Evolutionary conservation across 2,329 filamentous ascomycete genomes (phyloP).

Genomic region (Pseudogymnoascus sp.): DNA sequence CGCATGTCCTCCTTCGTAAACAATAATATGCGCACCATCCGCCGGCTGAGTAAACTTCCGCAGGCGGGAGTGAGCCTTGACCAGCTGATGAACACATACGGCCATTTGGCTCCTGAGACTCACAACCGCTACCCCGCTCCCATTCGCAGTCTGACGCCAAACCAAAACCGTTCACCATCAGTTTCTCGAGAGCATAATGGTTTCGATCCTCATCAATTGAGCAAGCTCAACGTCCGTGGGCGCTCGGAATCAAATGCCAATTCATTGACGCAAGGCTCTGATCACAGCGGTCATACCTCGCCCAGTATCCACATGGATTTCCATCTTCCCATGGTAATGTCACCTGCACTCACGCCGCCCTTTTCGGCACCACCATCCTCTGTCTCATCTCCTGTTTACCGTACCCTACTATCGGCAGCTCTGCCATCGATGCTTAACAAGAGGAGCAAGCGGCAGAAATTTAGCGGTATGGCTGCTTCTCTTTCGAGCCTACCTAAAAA

Average conservation of each 20-base stretch:
- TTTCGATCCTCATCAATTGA: conserved; percentile 10
- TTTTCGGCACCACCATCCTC: background rate
- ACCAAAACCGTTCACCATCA: background rate
- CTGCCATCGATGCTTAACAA: conserved; percentile 17
- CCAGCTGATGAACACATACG: conserved; percentile 18
- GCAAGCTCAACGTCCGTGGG: conserved; percentile 11
- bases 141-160: background rate
- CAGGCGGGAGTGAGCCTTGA: conserved; percentile 15
- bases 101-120: background rate
- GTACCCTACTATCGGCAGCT: conserved; percentile 11
- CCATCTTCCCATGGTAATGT: conserved; percentile 2
- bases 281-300: conserved; percentile 9
- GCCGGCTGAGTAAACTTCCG: conserved; percentile 35
- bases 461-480: background rate
- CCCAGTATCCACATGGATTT: conserved; percentile 4
- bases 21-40: conserved; percentile 36
- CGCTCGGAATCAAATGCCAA: background rate
- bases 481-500: conserved; percentile 9
- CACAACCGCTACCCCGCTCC: background rate
- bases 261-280: background rate
- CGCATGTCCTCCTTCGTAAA: conserved; percentile 39
- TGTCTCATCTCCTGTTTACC: background rate
- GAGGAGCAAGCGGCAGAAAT: conserved; percentile 17
- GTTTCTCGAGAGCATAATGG: background rate
- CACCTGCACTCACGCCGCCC: background rate